These are phyloP conservation scores for Sarcodon aspratus DNA, from an alignment of 768 basidiomycete species.

Conservation along the genomic window DNA sequence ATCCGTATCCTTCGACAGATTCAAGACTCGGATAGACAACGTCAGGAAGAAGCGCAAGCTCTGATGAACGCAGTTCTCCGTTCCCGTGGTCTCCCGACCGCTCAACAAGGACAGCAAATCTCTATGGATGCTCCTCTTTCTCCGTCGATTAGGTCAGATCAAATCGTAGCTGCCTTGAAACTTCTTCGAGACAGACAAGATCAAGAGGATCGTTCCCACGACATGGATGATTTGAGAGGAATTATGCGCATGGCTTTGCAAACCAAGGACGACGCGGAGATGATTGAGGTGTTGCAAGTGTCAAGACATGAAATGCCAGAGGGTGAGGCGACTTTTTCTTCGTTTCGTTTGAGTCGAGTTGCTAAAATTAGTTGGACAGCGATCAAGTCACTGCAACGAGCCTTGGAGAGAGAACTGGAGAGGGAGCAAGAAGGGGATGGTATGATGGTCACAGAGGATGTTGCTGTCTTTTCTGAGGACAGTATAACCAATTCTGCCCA, in stretches of 20 bases:
- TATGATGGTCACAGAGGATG: background rate
- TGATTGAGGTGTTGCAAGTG: conserved; percentile 52
- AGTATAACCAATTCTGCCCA: background rate
- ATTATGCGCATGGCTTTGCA: conserved; percentile 49
- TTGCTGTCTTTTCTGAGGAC: background rate
- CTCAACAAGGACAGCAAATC: background rate
- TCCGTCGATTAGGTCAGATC: background rate
- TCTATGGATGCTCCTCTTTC: background rate
- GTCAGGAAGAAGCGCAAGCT: conserved; percentile 22
- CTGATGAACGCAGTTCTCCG: conserved; percentile 11
- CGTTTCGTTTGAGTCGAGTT: too few relatives aligned
- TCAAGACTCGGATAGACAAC: conserved; percentile 25
- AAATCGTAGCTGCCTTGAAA: conserved; percentile 8
- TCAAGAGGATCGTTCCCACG: conserved; percentile 35
- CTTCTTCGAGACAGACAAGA: conserved; percentile 26
- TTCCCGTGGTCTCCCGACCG: background rate
- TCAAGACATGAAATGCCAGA: conserved; percentile 64
- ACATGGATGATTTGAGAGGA: conserved; percentile 42
- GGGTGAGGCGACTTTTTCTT: background rate
- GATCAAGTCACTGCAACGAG: conserved; percentile 68
- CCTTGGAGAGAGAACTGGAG: conserved; percentile 37
- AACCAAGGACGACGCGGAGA: conserved; percentile 48
- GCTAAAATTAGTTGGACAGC: conserved; percentile 18
- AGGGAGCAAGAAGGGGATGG: conserved; percentile 13
- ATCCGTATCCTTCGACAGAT: conserved; percentile 44